Evolutionary conservation across 1,139 yeast genomes (phyloP), one percentile per base, ranked within the genome.

Genomic region (Candida sojae): DNA sequence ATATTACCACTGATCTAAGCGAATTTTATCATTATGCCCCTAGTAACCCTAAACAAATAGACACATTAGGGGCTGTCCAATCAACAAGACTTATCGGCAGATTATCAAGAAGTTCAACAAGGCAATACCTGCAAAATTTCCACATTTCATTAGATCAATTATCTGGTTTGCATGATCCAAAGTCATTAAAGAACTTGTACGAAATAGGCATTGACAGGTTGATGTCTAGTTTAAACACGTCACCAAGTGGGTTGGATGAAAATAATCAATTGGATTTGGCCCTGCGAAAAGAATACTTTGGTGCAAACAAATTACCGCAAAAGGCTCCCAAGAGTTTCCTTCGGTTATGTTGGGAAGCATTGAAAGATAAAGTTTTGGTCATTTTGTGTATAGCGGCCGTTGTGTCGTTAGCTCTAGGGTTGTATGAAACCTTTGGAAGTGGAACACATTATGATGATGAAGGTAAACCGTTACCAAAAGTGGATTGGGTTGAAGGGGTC

Each of bases 401-500:
- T 5, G 80, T 95, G 1, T 91, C 98, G 0, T 77, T 95, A 45
- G 95, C 96, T 0, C 73, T 95, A 48, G 99, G 99, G 0, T 72
- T 93, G 21, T 95, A 95, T 66, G 96, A 93, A 68, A 86, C 96
- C 1, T 86, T 91, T 68, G 97, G 96, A 38, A 88, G 88, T 56
- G 91, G 86, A 0, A 75, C 91, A 0, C 82, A 82, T 59, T 79
- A 80, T 59, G 97, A 92, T 63, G 84, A 80, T 10, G 88, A 89
- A 56, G 96, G 96, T 25, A 73, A 80, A 25, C 73, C 81, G 17
- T 63, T 84, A 47, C 97, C 97, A 13, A 82, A 83, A 58, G 93
- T 92, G 28, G 96, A 91, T 62, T 91, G 97, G 97, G 97, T 95
- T 43, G 99, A 93, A 72, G 99, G 99, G 56, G 96, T 92, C 39